Evolutionary conservation across 1,284 basidiomycete species (phyloP), one percentile per base, ranked within the genome.

Genomic region (Peniophora sp.): DNA sequence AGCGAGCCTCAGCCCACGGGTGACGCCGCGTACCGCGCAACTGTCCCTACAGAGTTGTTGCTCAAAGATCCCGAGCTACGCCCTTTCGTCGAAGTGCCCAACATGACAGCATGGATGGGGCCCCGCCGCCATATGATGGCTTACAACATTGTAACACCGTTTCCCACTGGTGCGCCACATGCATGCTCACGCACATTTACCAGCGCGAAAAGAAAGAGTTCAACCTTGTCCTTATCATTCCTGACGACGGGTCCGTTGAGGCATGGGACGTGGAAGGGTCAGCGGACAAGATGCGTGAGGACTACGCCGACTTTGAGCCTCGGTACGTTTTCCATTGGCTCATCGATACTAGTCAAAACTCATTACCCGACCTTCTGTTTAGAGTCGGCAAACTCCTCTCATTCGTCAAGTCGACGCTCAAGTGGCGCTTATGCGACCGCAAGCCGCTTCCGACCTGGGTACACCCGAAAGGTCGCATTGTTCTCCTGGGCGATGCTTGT

Each of bases 21-120:
- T 1, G 80, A 84, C 57, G 75, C 79, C 52, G 60, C 65, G 59
- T 63, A 81, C 57, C 53, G 80, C 67, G 60, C 74, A 55, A 61
- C 77, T 17, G 68, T 83, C 22, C 72, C 75, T 2, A 69, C 77
- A 0, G 63, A 66, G 9, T 56, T 66, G 10, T 68, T 84, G 60
- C 50, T 73, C 17, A 58, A 65, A 6, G 77, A 83, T 53, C 77
- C 77, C 0, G 75, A 79, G 2, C 61, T 83, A 19, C 62, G 58
- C 45, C 57, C 59, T n/a, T 65, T 73, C 38, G 62, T 72, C 3
- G 69, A 72, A 25, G 56, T 54, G 0, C 70, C 71, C 10, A 66
- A 72, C 53, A 71, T 73, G 69, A 69, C 69, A 2, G 69, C 58
- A 9, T 73, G 71, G 71, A 70, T 73, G 70, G 70, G 65, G 16